Conservation (phyloP, 2,329 filamentous ascomycete species). For the Fusarium sp. region DNA sequence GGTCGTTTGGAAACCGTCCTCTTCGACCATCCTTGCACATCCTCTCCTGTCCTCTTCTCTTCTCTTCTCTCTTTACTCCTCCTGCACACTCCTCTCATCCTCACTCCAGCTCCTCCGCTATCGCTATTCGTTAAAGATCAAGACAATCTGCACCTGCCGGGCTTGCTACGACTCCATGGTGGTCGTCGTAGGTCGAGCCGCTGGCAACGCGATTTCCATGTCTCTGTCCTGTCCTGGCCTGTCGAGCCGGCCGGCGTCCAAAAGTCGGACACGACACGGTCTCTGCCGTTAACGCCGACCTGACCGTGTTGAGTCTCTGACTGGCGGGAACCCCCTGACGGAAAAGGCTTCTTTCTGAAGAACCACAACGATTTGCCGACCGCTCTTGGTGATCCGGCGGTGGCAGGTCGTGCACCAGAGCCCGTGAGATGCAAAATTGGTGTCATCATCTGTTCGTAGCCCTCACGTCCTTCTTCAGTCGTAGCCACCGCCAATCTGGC, state of each 20-base stretch:
- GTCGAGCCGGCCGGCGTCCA: constrained; percentile 32
- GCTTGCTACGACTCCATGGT: constrained; percentile 31
- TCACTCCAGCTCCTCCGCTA: constrained; percentile 25
- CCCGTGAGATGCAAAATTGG: constrained; percentile 43
- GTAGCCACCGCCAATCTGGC: constrained; percentile 80
- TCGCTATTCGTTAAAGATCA: constrained; percentile 41
- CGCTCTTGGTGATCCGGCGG: constrained; percentile 34
- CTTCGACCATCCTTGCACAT: constrained; percentile 10
- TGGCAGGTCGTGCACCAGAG: constrained; percentile 38
- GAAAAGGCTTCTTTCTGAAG: constrained; percentile 37
- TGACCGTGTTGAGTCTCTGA: constrained; percentile 34
- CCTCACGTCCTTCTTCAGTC: constrained; percentile 55
- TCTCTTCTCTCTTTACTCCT: constrained; percentile 21
- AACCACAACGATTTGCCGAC: constrained; percentile 31
- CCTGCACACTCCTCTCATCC: constrained; percentile 12
- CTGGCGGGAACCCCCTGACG: constrained; percentile 3
- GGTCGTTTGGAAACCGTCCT: constrained; percentile 6
- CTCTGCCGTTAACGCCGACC: constrained; percentile 28
- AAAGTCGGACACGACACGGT: constrained; percentile 37
- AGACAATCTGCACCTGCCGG: constrained; percentile 45
- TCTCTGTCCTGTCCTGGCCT: constrained; percentile 37
- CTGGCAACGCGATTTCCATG: constrained; percentile 33
- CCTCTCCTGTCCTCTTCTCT: constrained; percentile 10
- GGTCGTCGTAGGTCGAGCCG: constrained; percentile 32
- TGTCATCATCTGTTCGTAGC: constrained; percentile 43